These are phyloP conservation scores for Euphrasia arctica DNA, from an alignment of 305 asterid species.

Conservation along the genomic window DNA sequence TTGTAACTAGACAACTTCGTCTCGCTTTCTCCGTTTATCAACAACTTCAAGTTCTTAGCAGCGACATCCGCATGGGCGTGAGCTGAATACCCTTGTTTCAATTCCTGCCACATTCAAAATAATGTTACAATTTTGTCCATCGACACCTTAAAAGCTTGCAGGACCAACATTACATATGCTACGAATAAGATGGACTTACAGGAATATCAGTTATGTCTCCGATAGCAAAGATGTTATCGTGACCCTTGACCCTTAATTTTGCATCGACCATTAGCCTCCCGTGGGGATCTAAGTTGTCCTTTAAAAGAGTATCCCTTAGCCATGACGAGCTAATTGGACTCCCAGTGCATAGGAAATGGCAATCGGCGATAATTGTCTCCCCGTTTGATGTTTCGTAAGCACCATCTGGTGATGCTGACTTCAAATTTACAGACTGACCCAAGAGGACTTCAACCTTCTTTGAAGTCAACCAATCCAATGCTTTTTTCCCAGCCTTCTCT, in stretches of 20 bases:
- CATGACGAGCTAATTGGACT: conserved; percentile 61
- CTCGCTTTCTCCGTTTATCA: conserved; percentile 39
- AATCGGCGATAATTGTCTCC: conserved; percentile 63
- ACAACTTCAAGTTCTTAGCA: conserved; percentile 63
- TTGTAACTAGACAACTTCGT: conserved; percentile 48
- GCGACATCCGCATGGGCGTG: conserved; percentile 52
- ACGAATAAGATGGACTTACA: conserved; percentile 33
- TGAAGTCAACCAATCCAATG: conserved; percentile 63
- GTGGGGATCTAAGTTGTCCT: conserved; percentile 51
- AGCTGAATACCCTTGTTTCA: conserved; percentile 80
- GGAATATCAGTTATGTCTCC: conserved; percentile 77
- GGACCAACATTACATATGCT: background rate
- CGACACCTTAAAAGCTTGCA: background rate
- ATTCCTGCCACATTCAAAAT: conserved; percentile 42
- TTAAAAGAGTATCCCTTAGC: conserved; percentile 55
- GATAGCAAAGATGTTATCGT: conserved; percentile 55
- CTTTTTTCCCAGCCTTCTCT: conserved; percentile 58
- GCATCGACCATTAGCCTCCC: conserved; percentile 70
- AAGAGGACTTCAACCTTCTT: conserved; percentile 74
- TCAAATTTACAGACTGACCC: conserved; percentile 60
- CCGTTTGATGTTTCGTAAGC: conserved; percentile 60
- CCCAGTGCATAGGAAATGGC: conserved; percentile 71
- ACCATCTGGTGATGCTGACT: conserved; percentile 37
- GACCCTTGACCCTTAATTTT: conserved; percentile 65
- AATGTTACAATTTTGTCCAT: background rate